A percentile compares a stretch with the other conserved stretches of the same genome.
phyloP scores from a whole-genome alignment of 257 asterid genomes.

The Verbena officinalis region DNA sequence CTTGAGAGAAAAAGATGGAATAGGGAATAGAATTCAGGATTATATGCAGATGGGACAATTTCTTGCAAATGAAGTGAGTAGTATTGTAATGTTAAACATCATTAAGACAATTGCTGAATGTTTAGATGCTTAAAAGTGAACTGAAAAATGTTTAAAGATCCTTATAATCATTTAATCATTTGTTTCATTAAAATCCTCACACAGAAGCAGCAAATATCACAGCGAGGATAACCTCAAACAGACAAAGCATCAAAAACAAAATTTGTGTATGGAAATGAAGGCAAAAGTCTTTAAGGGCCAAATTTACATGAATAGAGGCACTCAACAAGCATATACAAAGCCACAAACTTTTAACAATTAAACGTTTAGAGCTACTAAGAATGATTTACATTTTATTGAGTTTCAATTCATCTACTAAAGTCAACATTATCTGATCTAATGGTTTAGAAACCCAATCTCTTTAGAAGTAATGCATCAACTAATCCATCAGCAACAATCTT shows the following conservation, averaged over 20 bases:
- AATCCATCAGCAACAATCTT: not conserved
- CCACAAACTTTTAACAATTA: not conserved
- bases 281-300: slow-evolving; percentile 1
- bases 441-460: not conserved
- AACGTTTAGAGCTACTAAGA: not conserved
- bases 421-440: slow-evolving; percentile 9
- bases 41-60: slow-evolving; percentile 9
- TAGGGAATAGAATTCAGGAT: slow-evolving; percentile 11
- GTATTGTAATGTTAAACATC: not conserved
- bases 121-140: not conserved
- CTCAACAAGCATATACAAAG: not conserved
- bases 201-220: not conserved
- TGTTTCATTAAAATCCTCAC: slow-evolving; percentile 7
- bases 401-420: slow-evolving; percentile 19
- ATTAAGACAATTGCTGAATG: not conserved
- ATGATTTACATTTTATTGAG: slow-evolving; percentile 9
- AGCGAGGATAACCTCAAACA: not conserved
- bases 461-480: not conserved
- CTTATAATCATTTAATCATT: not conserved
- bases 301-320: not conserved
- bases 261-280: not conserved
- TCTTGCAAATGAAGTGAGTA: slow-evolving; percentile 9
- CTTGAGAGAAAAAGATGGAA: not conserved
- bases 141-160: not conserved
- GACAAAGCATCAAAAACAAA: not conserved